A percentile compares a stretch with the other conserved stretches of the same genome.
These are phyloP conservation scores for Aspergillus transmontanensis DNA, from an alignment of 2,329 filamentous ascomycete genomes.

Conservation along the genomic window DNA sequence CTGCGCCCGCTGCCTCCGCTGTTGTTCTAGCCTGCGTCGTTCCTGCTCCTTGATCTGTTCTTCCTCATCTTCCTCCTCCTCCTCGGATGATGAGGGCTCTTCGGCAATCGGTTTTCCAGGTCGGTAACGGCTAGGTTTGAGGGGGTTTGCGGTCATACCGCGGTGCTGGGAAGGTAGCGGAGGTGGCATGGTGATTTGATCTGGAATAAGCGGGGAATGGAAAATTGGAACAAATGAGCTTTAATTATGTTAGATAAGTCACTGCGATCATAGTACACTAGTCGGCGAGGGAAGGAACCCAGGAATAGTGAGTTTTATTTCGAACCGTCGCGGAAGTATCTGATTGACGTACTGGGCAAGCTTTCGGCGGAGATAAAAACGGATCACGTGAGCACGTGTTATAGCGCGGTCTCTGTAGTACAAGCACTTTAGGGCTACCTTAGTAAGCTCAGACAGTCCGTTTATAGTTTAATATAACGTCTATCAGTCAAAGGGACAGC, in stretches of 20 bases:
- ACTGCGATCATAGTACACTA: background rate
- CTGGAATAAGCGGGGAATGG: background rate
- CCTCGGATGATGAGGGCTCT: conserved; percentile 51
- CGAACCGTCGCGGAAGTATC: background rate
- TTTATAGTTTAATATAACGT: no score
- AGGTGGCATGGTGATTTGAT: conserved; percentile 40
- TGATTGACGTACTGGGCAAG: background rate
- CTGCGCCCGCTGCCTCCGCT: conserved; percentile 48
- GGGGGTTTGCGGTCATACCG: conserved; percentile 90
- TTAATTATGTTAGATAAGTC: background rate
- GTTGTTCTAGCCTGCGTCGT: conserved; percentile 38
- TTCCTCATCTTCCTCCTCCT: conserved; percentile 55
- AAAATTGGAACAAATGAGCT: background rate
- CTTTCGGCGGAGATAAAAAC: background rate
- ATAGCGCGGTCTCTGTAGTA: no score
- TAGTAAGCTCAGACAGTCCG: no score
- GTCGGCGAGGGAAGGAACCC: background rate
- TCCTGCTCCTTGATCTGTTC: conserved; percentile 64
- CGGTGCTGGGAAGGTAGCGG: conserved; percentile 45
- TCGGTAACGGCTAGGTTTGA: conserved; percentile 77
- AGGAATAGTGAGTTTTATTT: background rate
- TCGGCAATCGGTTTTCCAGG: conserved; percentile 72
- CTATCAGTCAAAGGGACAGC: no score
- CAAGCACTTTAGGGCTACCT: no score
- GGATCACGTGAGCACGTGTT: background rate